Evolutionary conservation across 2,329 filamentous ascomycete species (phyloP).

Genomic region (Pseudogymnoascus sp.): DNA sequence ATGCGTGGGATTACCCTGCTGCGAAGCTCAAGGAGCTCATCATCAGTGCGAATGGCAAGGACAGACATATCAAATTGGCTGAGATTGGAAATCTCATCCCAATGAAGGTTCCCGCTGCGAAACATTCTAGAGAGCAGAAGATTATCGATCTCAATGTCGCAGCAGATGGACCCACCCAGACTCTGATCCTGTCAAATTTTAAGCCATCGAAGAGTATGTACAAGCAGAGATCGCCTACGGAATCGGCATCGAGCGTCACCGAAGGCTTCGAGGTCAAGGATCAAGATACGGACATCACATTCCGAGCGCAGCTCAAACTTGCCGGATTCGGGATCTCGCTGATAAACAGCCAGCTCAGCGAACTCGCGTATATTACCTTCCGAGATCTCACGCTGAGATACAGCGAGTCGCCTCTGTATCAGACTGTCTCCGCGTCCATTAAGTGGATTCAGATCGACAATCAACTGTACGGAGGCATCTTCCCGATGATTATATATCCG

Average conservation of each 20-base stretch:
- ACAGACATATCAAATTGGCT: slow-evolving; percentile 86
- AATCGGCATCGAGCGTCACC: slow-evolving; percentile 43
- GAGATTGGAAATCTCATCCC: slow-evolving; percentile 96
- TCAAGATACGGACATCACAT: slow-evolving; percentile 77
- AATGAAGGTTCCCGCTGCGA: slow-evolving; percentile 72
- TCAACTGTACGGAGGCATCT: slow-evolving; percentile 94
- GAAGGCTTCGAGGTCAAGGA: slow-evolving; percentile 90
- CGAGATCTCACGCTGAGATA: slow-evolving; percentile 86
- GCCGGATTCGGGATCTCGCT: slow-evolving; percentile 89
- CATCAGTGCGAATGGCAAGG: slow-evolving; percentile 68
- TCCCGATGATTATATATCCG: slow-evolving; percentile 93
- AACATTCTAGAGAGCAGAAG: slow-evolving; percentile 60
- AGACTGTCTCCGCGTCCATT: slow-evolving; percentile 81
- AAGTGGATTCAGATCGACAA: slow-evolving; percentile 99
- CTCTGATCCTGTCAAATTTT: slow-evolving; percentile 88
- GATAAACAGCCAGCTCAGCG: slow-evolving; percentile 84
- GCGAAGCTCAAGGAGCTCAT: slow-evolving; percentile 94
- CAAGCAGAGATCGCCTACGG: slow-evolving; percentile 48
- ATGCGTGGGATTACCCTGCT: slow-evolving; percentile 97
- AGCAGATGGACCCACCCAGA: slow-evolving; percentile 92
- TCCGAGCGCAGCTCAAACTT: slow-evolving; percentile 80
- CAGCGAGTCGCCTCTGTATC: slow-evolving; percentile 86
- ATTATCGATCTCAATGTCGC: slow-evolving; percentile 96
- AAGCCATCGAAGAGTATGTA: slow-evolving; percentile 90
- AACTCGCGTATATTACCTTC: slow-evolving; percentile 89